Evolutionary conservation across 352 stramenopile species (phyloP), one percentile per base, ranked within the genome.

Genomic region (Phytopythium litorale): DNA sequence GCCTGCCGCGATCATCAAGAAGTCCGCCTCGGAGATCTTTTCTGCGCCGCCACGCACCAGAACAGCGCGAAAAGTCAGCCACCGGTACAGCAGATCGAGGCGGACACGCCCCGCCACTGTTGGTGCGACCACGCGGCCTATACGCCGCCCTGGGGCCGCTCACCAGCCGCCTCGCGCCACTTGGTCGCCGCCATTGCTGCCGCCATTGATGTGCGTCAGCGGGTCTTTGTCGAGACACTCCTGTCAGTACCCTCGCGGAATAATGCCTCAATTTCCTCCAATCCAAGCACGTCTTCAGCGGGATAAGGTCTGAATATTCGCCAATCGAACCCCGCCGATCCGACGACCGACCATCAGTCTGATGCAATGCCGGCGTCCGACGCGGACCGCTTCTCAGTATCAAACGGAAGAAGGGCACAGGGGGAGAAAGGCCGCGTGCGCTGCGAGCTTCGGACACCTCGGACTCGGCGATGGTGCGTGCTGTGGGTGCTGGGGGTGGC

Each of bases 1-100:
- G 52, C 92, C 92, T 1, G 91, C 89, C 7, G 90, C 87, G 6
- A 97, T 65, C 9, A 98, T 63, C 5, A 98, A 67, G 52, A 97
- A 87, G 61, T 98, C 88, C 21, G 87, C 87, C 1, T 66, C 62
- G 7, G 75, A 75, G 28, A 97, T 84, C 65, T 74, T 82, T 30
- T 81, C 87, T 93, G 65, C 45, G 13, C 1, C 33, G 15, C 30
- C 46, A 32, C 11, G 33, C 18, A 40, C n/a, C 30, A 49, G 30
- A 38, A 30, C 13, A 21, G 15, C 23, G n/a, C 11, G 12, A 35
- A 35, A 54, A 4, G 28, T 54, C 25, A 54, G 28, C 28, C 48
- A 2, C 9, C 25, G 7, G 1, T 16, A 37, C 15, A 54, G 8
- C 4, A 54, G 25, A 38, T 13, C 11, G 23, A 28, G 23, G 4